Evolutionary conservation across 345 rosid species (phyloP).

Genomic region (Excoecaria cochinchinensis): DNA sequence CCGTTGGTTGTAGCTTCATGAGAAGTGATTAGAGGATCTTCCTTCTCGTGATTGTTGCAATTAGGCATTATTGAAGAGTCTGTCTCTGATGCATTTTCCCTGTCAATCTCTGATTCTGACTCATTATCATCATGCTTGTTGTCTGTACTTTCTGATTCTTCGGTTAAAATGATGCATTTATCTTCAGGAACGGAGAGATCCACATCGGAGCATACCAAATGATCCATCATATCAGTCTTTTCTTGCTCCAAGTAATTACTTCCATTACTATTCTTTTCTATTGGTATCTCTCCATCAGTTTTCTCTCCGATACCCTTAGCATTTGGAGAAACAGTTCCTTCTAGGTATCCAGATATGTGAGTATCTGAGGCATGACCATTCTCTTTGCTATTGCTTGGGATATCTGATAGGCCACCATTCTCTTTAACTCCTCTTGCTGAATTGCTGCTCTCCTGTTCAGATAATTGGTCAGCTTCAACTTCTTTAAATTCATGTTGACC

Average conservation of each 20-base stretch:
- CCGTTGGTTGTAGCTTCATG: conserved; percentile 15
- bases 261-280: conserved; percentile 11
- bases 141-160: conserved; percentile 24
- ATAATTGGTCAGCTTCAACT: neutral
- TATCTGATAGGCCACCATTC: neutral
- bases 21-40: neutral
- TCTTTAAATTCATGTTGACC: conserved; percentile 16
- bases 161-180: conserved; percentile 11
- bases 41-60: conserved; percentile 10
- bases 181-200: conserved; percentile 25
- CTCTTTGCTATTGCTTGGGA: conserved; percentile 13
- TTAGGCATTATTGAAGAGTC: conserved; percentile 4
- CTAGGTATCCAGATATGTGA: neutral
- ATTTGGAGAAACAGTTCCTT: conserved; percentile 15
- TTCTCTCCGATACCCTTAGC: neutral
- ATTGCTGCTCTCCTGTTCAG: conserved; percentile 9
- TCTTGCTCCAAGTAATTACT: conserved; percentile 16
- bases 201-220: neutral
- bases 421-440: conserved; percentile 1
- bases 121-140: conserved; percentile 16
- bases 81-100: conserved; percentile 14
- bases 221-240: conserved; percentile 10
- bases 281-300: conserved; percentile 15
- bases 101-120: conserved; percentile 14
- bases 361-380: conserved; percentile 16